Evolutionary conservation across 1,284 basidiomycete species (phyloP), one percentile per base, ranked within the genome.

Genomic region (Rhizoctonia solani): DNA sequence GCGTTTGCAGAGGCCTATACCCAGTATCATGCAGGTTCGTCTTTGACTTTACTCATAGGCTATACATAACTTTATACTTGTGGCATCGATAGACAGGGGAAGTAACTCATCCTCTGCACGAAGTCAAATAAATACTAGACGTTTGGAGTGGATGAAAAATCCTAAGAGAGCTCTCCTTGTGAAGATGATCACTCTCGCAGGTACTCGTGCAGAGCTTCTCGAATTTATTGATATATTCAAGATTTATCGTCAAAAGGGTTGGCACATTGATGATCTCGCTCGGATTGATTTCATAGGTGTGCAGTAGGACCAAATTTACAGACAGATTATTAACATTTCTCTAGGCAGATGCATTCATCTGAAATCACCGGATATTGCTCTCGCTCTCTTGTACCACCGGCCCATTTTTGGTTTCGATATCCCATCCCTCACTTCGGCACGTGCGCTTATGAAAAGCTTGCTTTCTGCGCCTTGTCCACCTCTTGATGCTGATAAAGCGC

Each of bases 321-420:
- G 37, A 16, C 16, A 8, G 37, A 39, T 16, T 39, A 8, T 8
- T 16, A 16, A 8, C 27, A 13, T 8, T 13, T 16, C 19, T 41
- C 1, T 46, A 65, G 61, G 61, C 14, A 34, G 61, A 32, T 65
- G 61, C 29, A 54, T 53, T 27, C 44, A 29, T 29, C 61, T 65
- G 11, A 65, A 65, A 29, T 41, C 61, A 32, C 72, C 72, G 9
- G 52, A 69, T 23, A 56, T 72, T 16, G 67, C 71, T 29, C 34
- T 73, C 8, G 39, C 59, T 8, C 59, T 71, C 42, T 59, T 72
- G 21, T 53, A 68, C 14, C 63, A 73, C 42, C 69, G 69, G 9
- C 66, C 67, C 19, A 69, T 68, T 49, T 72, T 69, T 66, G 72
- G 71, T 0, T 54, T 73, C 14, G 72, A 72, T n/a, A 55, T 73